These are phyloP conservation scores for Phytophthora tubulina DNA, from an alignment of 352 stramenopile genomes.

Conservation along the genomic window DNA sequence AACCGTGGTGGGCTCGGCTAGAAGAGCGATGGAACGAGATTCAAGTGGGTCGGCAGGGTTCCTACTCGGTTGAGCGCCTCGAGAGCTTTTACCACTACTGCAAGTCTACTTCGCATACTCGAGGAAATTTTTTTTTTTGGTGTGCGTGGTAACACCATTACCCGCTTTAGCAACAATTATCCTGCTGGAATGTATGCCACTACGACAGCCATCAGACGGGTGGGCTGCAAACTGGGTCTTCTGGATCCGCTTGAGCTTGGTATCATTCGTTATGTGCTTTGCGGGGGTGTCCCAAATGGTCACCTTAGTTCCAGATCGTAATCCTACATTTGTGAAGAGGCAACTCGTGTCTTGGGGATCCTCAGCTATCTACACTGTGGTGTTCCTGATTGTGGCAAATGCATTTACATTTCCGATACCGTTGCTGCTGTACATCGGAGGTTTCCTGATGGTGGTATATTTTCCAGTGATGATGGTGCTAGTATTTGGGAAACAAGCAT, in stretches of 20 bases:
- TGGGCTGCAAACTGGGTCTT: constrained; percentile 9
- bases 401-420: not conserved
- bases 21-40: constrained; percentile 20
- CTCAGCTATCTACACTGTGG: not conserved
- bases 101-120: constrained; percentile 4
- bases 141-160: constrained; percentile 21
- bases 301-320: not conserved
- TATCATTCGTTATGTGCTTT: not conserved
- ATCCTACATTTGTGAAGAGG: constrained; percentile 1
- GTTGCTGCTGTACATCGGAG: not conserved
- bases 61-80: constrained; percentile 13
- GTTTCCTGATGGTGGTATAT: not conserved
- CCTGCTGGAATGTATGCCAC: constrained; percentile 27
- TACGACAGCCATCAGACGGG: not conserved
- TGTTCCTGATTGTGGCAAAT: not conserved
- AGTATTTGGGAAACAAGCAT: not conserved
- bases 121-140: constrained; percentile 19
- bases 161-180: constrained; percentile 8
- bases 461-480: not conserved
- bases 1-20: not conserved
- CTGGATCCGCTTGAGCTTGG: not conserved
- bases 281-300: not conserved
- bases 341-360: not conserved
- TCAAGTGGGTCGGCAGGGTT: constrained; percentile 8
- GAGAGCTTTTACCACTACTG: constrained; percentile 21